Percentiles rank a stretch among this genome's conserved stretches.
Evolutionary conservation across 257 asterid genomes (phyloP).

Genomic region (Primulina eburnea): DNA sequence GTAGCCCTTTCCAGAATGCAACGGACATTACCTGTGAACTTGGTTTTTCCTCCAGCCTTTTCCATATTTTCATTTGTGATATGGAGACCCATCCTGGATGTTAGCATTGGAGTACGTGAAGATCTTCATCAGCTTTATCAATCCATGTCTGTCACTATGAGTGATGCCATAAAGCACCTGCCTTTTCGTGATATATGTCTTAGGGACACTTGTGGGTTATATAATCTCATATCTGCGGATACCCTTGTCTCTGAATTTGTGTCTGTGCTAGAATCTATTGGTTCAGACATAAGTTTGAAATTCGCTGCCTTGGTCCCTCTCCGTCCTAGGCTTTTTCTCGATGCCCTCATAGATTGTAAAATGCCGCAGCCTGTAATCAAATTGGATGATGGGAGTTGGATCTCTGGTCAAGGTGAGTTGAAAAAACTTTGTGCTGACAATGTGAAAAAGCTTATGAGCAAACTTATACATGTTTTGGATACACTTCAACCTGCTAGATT

Average conservation of each 20-base stretch:
- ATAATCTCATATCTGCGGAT: constrained; percentile 70
- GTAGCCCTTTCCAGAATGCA: constrained; percentile 86
- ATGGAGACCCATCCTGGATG: constrained; percentile 75
- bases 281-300: constrained; percentile 58
- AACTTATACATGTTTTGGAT: constrained; percentile 77
- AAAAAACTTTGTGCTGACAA: constrained; percentile 63
- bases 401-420: constrained; percentile 54
- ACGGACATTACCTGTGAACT: constrained; percentile 57
- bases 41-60: constrained; percentile 92
- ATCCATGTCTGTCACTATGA: constrained; percentile 47
- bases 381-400: constrained; percentile 54
- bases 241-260: constrained; percentile 79
- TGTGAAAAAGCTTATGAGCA: constrained; percentile 60
- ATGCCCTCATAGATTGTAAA: constrained; percentile 81
- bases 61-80: constrained; percentile 71
- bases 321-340: constrained; percentile 86
- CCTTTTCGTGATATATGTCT: constrained; percentile 94
- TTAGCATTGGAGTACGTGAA: constrained; percentile 64
- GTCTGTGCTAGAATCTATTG: constrained; percentile 62
- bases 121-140: constrained; percentile 70
- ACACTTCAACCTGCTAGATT: constrained; percentile 94
- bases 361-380: constrained; percentile 49
- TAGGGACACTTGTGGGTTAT: constrained; percentile 72
- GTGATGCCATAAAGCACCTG: constrained; percentile 80
- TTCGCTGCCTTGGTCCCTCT: constrained; percentile 86